Conservation (phyloP, 768 basidiomycete genomes). For the Panus rudis region DNA sequence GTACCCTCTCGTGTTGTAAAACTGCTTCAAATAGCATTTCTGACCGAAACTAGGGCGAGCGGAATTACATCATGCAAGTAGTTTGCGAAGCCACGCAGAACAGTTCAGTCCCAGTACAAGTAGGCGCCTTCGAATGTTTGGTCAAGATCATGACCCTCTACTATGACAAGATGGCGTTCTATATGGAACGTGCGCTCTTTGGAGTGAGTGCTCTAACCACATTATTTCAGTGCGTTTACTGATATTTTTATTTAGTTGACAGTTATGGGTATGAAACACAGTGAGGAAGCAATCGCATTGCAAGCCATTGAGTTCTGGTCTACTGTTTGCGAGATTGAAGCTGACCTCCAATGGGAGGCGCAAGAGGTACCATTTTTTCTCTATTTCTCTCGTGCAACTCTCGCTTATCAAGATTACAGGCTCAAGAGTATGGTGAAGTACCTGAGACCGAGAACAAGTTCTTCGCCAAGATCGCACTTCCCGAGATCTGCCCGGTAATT, state of each 20-base stretch:
- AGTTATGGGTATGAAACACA: conserved; percentile 94
- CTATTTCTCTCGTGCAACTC: background rate
- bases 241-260: conserved; percentile 54
- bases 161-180: conserved; percentile 98
- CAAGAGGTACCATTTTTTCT: conserved; percentile 54
- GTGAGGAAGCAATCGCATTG: conserved; percentile 83
- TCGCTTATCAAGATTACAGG: conserved; percentile 38
- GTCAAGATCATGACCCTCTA: conserved; percentile 97
- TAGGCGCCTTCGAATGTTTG: conserved; percentile 93
- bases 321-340: conserved; percentile 96
- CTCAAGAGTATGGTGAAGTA: conserved; percentile 81
- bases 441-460: conserved; percentile 82
- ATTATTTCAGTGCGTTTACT: background rate
- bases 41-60: conserved; percentile 65
- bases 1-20: conserved; percentile 25
- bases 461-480: conserved; percentile 91
- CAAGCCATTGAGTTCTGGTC: conserved; percentile 99
- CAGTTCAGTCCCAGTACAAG: conserved; percentile 70
- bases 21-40: background rate
- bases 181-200: conserved; percentile 98
- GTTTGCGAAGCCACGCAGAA: conserved; percentile 98
- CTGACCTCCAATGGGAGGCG: conserved; percentile 85
- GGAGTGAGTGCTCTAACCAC: conserved; percentile 54
- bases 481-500: conserved; percentile 92
- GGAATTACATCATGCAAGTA: conserved; percentile 99